Evolutionary conservation across 192 early-diverging fungal genomes (phyloP), one percentile per base, ranked within the genome.

Genomic region (Podila horticola): DNA sequence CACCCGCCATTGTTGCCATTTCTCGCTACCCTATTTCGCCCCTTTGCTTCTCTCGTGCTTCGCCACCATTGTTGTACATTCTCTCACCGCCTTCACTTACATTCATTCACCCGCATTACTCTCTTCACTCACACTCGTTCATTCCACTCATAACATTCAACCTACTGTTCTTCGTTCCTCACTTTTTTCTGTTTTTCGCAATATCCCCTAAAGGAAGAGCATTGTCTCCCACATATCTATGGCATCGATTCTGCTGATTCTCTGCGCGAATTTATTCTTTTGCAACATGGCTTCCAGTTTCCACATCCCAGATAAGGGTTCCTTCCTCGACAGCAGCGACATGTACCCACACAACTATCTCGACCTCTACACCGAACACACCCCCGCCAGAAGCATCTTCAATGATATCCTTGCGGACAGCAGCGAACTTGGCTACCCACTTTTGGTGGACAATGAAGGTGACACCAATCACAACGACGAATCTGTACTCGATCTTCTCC

Each of bases 271-370:
- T 55, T n/a, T 55, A 55, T 26, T 55, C 20, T 55, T 55, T 55
- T 55, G n/a, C 52, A 55, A 55, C 6, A 55, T 55, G 52, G 52
- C 52, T 20, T 55, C 52, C 20, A 55, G 52, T 55, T 55, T 55
- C 52, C 52, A 55, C 52, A 55, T 55, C 52, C 52, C 52, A 55
- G 24, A 26, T 26, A 55, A 26, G 8, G 52, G 52, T 0, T n/a
- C 52, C n/a, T 55, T 55, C 52, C 24, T 55, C n/a, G 24, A 55
- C 52, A 55, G 52, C 52, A 55, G 0, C 52, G 52, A 55, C n/a
- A 55, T 26, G n/a, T 55, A 24, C 24, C 52, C 52, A 55, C 52
- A 55, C 52, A 26, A 55, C 24, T 55, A 24, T 55, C 24, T 24
- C 11, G 20, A 55, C 9, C 24, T 24, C 52, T 10, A 55, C 17